Conservation (phyloP, 495 filamentous ascomycete genomes). For the Penicillium coprophilum region DNA sequence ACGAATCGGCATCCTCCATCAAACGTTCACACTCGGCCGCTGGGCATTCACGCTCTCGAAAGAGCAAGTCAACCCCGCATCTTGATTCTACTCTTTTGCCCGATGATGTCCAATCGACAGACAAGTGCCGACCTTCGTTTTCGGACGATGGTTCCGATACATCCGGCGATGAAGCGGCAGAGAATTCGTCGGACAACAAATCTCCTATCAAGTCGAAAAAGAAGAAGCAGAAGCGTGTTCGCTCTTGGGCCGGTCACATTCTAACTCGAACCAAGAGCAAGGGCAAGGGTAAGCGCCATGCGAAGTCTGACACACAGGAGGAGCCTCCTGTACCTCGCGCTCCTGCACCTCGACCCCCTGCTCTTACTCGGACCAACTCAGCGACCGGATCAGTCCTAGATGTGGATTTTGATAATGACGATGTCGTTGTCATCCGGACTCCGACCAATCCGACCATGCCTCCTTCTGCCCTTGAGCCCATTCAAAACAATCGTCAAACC, state of each 20-base stretch:
- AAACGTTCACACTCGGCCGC: constrained; percentile 42
- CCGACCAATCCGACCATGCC: constrained; percentile 40
- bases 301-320: constrained; percentile 22
- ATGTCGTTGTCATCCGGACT: constrained; percentile 50
- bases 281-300: constrained; percentile 42
- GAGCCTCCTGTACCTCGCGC: constrained; percentile 10
- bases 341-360: constrained; percentile 40
- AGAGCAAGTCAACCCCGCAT: constrained; percentile 36
- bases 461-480: constrained; percentile 21
- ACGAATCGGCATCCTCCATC: constrained; percentile 18
- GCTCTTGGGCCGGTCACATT: constrained; percentile 77
- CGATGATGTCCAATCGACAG: constrained; percentile 31
- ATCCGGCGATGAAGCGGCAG: constrained; percentile 26
- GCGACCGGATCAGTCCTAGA: constrained; percentile 45
- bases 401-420: constrained; percentile 56
- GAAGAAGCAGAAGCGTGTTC: constrained; percentile 77
- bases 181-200: constrained; percentile 26
- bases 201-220: constrained; percentile 54
- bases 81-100: constrained; percentile 27
- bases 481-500: constrained; percentile 23
- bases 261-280: constrained; percentile 68
- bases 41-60: constrained; percentile 38
- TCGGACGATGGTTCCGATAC: constrained; percentile 37
- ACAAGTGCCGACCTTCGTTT: constrained; percentile 32
- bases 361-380: constrained; percentile 45